Percentiles rank a stretch among this genome's conserved stretches.
These are phyloP conservation scores for Talaromyces adpressus DNA, from an alignment of 495 filamentous ascomycete genomes.

Conservation along the genomic window DNA sequence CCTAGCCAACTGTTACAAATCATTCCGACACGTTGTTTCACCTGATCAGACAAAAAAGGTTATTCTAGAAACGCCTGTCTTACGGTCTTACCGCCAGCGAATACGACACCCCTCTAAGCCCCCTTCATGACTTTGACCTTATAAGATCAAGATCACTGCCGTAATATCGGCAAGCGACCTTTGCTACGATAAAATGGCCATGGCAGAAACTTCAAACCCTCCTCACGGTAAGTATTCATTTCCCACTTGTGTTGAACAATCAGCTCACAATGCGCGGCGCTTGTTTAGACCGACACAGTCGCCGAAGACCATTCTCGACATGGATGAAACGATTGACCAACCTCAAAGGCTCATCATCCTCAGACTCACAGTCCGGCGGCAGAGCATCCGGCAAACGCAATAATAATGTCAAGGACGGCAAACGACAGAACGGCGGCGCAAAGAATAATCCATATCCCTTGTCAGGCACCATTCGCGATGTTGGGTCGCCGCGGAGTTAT, in stretches of 20 bases:
- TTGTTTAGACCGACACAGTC: constrained; percentile 52
- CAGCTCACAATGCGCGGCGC: constrained; percentile 14
- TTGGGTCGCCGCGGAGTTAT: constrained; percentile 35
- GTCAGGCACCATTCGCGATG: constrained; percentile 41
- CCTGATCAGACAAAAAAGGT: neutral
- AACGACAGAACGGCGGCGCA: constrained; percentile 39
- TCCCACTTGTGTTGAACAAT: neutral
- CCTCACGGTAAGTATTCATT: neutral
- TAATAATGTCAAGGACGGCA: constrained; percentile 37
- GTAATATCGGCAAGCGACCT: neutral
- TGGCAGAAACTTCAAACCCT: constrained; percentile 3
- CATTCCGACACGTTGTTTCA: neutral
- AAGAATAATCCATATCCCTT: constrained; percentile 83
- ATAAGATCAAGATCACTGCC: neutral
- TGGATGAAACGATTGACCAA: constrained; percentile 94
- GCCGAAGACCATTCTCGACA: constrained; percentile 79
- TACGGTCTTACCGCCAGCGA: neutral
- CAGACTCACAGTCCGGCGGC: constrained; percentile 40
- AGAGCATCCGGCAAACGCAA: constrained; percentile 42
- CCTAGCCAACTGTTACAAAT: neutral
- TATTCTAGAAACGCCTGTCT: neutral
- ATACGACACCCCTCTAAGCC: neutral
- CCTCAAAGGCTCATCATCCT: constrained; percentile 56
- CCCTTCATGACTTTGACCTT: neutral
- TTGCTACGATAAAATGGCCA: neutral